These are phyloP conservation scores for Coemansia sp. DNA, from an alignment of 192 early-diverging fungal species.

Conservation along the genomic window DNA sequence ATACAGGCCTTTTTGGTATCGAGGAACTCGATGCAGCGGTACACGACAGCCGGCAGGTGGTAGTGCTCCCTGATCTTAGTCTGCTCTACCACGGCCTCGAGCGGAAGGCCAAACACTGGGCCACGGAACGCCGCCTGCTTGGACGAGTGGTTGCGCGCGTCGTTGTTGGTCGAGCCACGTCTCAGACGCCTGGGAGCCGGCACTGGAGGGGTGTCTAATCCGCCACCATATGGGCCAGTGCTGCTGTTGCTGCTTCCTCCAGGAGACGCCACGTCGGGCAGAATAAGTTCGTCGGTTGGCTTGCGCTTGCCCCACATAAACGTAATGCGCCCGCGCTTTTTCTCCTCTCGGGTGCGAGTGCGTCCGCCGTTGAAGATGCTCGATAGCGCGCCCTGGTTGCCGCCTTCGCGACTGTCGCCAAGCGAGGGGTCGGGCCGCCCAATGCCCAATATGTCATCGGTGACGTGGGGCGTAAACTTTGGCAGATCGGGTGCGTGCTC, in stretches of 20 bases:
- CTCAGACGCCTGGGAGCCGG: constrained; percentile 39
- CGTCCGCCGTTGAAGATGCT: constrained; percentile 9
- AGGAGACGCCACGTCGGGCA: constrained; percentile 26
- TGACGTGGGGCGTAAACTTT: constrained; percentile 43
- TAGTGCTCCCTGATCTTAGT: constrained; percentile 73
- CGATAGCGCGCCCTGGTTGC: constrained; percentile 9
- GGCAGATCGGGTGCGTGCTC: constrained; percentile 43
- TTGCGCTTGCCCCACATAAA: constrained; percentile 57
- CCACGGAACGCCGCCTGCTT: constrained; percentile 19
- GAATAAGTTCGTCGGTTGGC: constrained; percentile 31
- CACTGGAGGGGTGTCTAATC: constrained; percentile 20
- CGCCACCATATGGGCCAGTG: constrained; percentile 15
- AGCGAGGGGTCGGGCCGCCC: constrained; percentile 28
- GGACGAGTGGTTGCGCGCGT: constrained; percentile 12
- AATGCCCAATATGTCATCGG: constrained; percentile 52
- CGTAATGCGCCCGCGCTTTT: constrained; percentile 56
- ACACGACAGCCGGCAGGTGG: constrained; percentile 87
- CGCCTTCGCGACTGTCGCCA: background rate
- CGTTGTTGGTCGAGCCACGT: constrained; percentile 42
- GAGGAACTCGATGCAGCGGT: constrained; percentile 93
- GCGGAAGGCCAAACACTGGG: constrained; percentile 81
- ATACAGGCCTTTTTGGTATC: constrained; percentile 84
- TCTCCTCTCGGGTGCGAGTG: constrained; percentile 48
- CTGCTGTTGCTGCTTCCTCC: constrained; percentile 5
- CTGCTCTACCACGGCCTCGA: constrained; percentile 75